phyloP scores from a whole-genome alignment of 371 early-diverging fungal genomes.

The Mortierella sp. region DNA sequence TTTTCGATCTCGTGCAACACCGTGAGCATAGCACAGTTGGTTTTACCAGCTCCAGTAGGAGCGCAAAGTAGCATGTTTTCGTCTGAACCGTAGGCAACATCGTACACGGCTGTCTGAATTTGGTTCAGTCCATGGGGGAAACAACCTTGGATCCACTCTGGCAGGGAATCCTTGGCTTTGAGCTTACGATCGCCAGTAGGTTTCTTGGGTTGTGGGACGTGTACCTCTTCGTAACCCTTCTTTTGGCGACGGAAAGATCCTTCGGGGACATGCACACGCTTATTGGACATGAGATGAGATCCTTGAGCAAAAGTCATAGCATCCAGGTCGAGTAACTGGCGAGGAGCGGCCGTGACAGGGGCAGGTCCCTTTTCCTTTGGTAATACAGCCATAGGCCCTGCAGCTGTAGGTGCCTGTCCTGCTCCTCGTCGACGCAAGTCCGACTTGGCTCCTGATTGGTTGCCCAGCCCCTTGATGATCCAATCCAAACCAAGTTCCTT shows the following conservation, averaged over 20 bases:
- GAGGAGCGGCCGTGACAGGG: conserved; percentile 64
- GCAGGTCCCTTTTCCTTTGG: conserved; percentile 56
- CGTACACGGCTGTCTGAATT: conserved; percentile 93
- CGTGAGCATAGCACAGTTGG: conserved; percentile 98
- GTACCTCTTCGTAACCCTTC: conserved; percentile 97
- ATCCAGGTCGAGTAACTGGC: conserved; percentile 83
- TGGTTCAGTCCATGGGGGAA: conserved; percentile 86
- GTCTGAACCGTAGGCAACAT: conserved; percentile 88
- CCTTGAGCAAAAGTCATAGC: conserved; percentile 91
- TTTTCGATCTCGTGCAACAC: conserved; percentile 90
- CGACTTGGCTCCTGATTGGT: conserved; percentile 62
- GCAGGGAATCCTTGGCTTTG: conserved; percentile 81
- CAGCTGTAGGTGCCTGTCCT: conserved; percentile 79
- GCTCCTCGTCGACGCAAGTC: conserved; percentile 79
- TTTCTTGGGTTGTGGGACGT: conserved; percentile 93
- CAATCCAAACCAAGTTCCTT: conserved; percentile 61
- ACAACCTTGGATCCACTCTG: conserved; percentile 91
- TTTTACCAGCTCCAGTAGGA: conserved; percentile 99
- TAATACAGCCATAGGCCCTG: conserved; percentile 57
- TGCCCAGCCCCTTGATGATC: conserved; percentile 79
- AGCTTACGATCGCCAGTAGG: conserved; percentile 78
- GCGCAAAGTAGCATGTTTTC: conserved; percentile 98
- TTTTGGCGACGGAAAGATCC: conserved; percentile 94
- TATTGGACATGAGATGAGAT: conserved; percentile 97
- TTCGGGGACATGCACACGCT: conserved; percentile 92